Base-by-base conservation (phyloP, 208 protist genomes). In the Acanthamoeba divionensis region DNA sequence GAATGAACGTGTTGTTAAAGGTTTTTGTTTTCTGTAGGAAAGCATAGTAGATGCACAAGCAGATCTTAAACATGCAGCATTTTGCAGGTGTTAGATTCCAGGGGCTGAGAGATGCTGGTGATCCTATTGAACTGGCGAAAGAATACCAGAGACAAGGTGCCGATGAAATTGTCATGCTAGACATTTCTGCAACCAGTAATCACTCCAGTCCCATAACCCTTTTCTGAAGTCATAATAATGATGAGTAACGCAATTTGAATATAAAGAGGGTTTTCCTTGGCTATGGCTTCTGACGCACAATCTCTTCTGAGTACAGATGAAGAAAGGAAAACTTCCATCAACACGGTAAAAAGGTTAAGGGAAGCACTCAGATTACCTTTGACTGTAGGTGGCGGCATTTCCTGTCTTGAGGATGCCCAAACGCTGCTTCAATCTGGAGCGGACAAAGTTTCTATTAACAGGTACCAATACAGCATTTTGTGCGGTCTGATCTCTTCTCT, bases 91-190 rank as follows among this genome's bases (percentile, higher is more conserved):
- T 91, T 26, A 45, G 90, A 38, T 91, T 91, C 55, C 80, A 90
- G 36, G 75, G 75, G 15, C 77, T 92, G 29, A 29, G 48, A 9
- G 83, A 90, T n/a, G 85, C 90, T 13, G 90, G 90, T 21, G 90
- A 92, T 38, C 90, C 90, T 24, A 87, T 90, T 4, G 90, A 92
- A 62, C 31, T 63, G 13, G 90, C 90, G 7, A 31, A 66, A 29
- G 55, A 7, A 18, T 92, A 92, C 36, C 44, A 92, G 29, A 41
- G 29, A 18, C 50, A 92, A 52, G 90, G 90, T 44, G 90, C 90
- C 29, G 90, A 92, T 55, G 90, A 92, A 65, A 60, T 92, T 21
- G 90, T 92, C 1, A 63, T 92, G 13, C 47, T 92, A 15, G 90
- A 92, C 50, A 85, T 92, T 36, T 91, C 85, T 21, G 90, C 90